Evolutionary conservation across 148 eudicot genomes (phyloP), one percentile per base, ranked within the genome.

Genomic region (Agrostemma githago): DNA sequence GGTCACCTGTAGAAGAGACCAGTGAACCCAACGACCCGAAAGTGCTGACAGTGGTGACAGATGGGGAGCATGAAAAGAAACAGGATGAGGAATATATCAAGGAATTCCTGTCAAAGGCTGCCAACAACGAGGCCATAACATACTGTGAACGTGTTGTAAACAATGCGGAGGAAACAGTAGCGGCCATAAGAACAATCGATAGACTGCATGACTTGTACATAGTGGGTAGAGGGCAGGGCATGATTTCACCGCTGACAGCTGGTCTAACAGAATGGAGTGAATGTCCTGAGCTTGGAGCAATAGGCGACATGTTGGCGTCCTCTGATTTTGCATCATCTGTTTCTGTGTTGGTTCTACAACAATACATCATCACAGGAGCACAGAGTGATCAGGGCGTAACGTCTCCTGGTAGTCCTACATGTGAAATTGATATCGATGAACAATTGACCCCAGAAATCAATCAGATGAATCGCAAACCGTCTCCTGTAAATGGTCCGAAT

Each of bases 241-340:
- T 80, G 76, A 63, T 83, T 40, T 89, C 95, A 2, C 93, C 91
- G 9, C 80, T 94, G 14, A 89, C 92, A 39, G 89, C 91, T 0
- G 97, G 98, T 74, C 78, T 94, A 16, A 94, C 96, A 0, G 98
- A 92, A 67, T 89, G 96, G 97, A 92, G 97, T 34, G 98, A 94
- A 80, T 94, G 98, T 70, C 97, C 96, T 2, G 98, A 94, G 76
- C 86, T 94, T 2, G 97, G 99, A 10, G 88, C 90, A 4, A 90
- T 95, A 1, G 99, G 99, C 14, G 97, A 90, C 76, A 51, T 95
- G 64, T 77, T 92, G 67, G 93, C 97, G 7, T 90, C 97, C 1
- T 86, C 97, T 6, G 97, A 92, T 72, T 92, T 92, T 74, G 87
- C 88, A 0, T 77, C 86, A 6, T 82, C 85, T 3, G 85, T 79